A percentile compares a stretch with the other conserved stretches of the same genome.
Conservation (phyloP, 306 rosid species). For the Cicer judaicum region DNA sequence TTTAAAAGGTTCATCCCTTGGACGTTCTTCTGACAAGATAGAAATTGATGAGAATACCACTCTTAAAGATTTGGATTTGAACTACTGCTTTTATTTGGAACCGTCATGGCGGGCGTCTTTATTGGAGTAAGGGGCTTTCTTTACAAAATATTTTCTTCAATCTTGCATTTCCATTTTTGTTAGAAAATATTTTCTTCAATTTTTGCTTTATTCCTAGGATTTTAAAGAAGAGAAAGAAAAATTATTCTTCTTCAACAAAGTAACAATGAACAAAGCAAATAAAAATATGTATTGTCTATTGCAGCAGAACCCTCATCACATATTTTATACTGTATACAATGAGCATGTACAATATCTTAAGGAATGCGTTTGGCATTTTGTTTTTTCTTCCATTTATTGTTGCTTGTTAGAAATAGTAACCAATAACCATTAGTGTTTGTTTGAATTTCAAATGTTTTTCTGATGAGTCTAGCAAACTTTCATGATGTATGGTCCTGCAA, state of each 20-base stretch:
- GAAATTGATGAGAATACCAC: slow-evolving; percentile 98
- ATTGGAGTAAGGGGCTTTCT: slow-evolving; percentile 65
- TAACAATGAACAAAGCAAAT: slow-evolving; percentile 3
- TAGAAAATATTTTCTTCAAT: background rate
- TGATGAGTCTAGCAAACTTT: background rate
- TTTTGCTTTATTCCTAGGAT: slow-evolving; percentile 12
- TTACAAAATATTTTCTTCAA: slow-evolving; percentile 16
- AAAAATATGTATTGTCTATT: slow-evolving; percentile 6
- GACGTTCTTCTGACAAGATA: slow-evolving; percentile 95
- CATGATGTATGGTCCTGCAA: slow-evolving; percentile 21
- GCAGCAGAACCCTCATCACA: slow-evolving; percentile 9
- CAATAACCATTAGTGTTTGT: background rate
- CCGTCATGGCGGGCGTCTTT: slow-evolving; percentile 94
- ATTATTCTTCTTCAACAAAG: slow-evolving; percentile 11
- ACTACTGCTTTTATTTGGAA: slow-evolving; percentile 85
- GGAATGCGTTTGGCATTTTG: background rate
- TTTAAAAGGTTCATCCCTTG: slow-evolving; percentile 94
- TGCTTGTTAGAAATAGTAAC: slow-evolving; percentile 2
- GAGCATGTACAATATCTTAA: background rate
- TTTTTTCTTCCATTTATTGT: background rate
- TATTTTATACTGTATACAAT: slow-evolving; percentile 15
- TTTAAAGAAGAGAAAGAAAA: slow-evolving; percentile 27
- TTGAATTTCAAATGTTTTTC: slow-evolving; percentile 23
- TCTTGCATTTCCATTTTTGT: slow-evolving; percentile 12
- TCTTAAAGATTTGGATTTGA: slow-evolving; percentile 94